These are phyloP conservation scores for Termitomyces sp. DNA, from an alignment of 1,284 basidiomycete species.

Conservation along the genomic window DNA sequence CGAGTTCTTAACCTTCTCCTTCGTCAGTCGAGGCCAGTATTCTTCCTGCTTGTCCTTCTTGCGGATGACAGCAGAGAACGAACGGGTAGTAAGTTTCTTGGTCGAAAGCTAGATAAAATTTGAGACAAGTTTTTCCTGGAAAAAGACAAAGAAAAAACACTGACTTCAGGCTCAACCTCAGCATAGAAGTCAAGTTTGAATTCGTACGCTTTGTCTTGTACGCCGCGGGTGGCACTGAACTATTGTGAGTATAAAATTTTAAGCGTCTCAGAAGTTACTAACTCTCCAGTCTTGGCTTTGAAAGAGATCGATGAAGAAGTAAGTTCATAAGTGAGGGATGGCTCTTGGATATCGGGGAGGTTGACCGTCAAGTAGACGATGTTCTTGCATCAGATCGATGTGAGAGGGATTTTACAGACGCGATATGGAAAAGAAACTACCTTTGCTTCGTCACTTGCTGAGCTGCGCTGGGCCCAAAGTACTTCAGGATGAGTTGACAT, in stretches of 20 bases:
- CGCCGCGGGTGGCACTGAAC: constrained; percentile 43
- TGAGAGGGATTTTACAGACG: constrained; percentile 11
- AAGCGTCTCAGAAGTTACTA: constrained; percentile 25
- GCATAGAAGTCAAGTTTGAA: constrained; percentile 72
- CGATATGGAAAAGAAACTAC: constrained; percentile 35
- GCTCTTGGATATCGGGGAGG: constrained; percentile 71
- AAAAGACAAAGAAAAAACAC: not conserved
- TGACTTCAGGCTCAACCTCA: constrained; percentile 72
- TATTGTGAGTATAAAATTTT: not conserved
- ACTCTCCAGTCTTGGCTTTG: constrained; percentile 71
- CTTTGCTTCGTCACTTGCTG: constrained; percentile 60
- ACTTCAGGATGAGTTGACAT: constrained; percentile 78
- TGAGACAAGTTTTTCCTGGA: constrained; percentile 4
- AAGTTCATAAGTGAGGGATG: constrained; percentile 60
- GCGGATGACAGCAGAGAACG: constrained; percentile 62
- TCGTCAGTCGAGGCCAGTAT: constrained; percentile 88
- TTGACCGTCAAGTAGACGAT: constrained; percentile 81
- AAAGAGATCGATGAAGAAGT: constrained; percentile 63
- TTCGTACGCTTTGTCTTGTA: constrained; percentile 60
- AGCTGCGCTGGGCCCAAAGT: constrained; percentile 88
- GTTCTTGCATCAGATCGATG: constrained; percentile 49
- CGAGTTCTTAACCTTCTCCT: constrained; percentile 74
- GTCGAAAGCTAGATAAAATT: constrained; percentile 51
- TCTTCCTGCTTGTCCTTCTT: constrained; percentile 76
- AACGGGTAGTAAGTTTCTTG: constrained; percentile 61